Base-by-base conservation (phyloP, 495 filamentous ascomycete genomes). In the Aspergillus ellipticus region DNA sequence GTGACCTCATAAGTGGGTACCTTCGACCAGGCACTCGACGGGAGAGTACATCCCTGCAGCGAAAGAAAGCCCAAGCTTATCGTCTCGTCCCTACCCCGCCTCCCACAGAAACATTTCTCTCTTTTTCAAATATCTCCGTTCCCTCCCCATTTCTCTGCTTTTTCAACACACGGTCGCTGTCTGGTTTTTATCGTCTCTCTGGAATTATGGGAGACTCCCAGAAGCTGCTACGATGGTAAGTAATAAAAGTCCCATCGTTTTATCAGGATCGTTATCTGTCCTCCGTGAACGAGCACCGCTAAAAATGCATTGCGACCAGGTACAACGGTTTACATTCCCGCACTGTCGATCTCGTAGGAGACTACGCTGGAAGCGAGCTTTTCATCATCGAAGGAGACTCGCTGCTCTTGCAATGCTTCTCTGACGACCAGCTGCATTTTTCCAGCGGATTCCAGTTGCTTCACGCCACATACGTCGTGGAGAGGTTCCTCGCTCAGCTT, bases 331-430 rank as follows among this genome's bases (percentile, higher is more conserved):
- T 66, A 9, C 6, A 43, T 20, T 57, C 64, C 16, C 61, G 65
- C 13, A 62, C 57, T 3, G 42, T 73, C 0, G 70, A 73, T 39
- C 66, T 71, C 1, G 62, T 73, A 3, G 86, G 89, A 2, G 89
- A 92, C 61, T 90, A 88, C 68, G 85, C 85, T 9, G 89, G 89
- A 15, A 75, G 79, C 45, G 88, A 89, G 55, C 73, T 84, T 1
- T 90, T 90, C 68, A 64, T 89, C 8, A 74, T 92, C 37, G 85
- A 92, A 57, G 88, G 88, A 2, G 88, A 92, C 53, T 86, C 87
- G 0, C 70, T 92, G 9, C 68, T 92, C 1, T 69, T 83, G 11
- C 64, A 85, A 35, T 85, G 79, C 59, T 80, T 91, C 37, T 68
- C 75, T 16, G 77, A 88, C 53, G 42, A 71, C 2, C 66, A 76